phyloP scores from a whole-genome alignment of 768 basidiomycete species.

The Sarcodon aspratus region DNA sequence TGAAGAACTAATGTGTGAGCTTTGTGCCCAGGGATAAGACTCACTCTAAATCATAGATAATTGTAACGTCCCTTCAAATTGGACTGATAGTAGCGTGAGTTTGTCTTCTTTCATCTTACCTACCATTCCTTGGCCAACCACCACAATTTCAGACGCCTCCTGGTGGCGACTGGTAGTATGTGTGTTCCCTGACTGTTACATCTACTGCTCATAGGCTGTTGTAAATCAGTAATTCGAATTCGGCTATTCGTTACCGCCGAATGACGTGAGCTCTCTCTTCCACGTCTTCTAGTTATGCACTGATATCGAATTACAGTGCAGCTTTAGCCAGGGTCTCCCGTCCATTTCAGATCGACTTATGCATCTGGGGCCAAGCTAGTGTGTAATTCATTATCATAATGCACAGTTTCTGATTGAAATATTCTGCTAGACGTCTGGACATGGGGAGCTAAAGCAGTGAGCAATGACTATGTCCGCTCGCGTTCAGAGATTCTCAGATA shows the following conservation, averaged over 20 bases:
- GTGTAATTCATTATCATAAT: too few relatives aligned
- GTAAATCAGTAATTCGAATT: constrained; percentile 36
- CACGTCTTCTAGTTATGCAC: background rate
- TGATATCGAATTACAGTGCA: constrained; percentile 17
- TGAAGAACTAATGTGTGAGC: constrained; percentile 1
- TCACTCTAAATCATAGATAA: constrained; percentile 25
- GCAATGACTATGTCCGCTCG: constrained; percentile 2
- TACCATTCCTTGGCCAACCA: background rate
- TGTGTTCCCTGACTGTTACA: constrained; percentile 3
- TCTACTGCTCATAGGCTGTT: background rate
- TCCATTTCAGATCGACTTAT: constrained; percentile 38
- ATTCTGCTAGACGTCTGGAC: constrained; percentile 31
- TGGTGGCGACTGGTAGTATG: constrained; percentile 37
- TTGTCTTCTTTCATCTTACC: background rate
- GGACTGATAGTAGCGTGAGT: constrained; percentile 31
- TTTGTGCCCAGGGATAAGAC: background rate
- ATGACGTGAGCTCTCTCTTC: constrained; percentile 31
- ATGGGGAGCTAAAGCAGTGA: constrained; percentile 45
- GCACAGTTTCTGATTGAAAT: too few relatives aligned
- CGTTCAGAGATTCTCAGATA: background rate
- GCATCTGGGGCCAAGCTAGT: constrained; percentile 39
- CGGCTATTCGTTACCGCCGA: constrained; percentile 42
- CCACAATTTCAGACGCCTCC: constrained; percentile 18
- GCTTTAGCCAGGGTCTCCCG: constrained; percentile 31
- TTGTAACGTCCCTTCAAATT: constrained; percentile 40